Percentiles rank a stretch among this genome's conserved stretches.
Conservation (phyloP, 2,329 filamentous ascomycete genomes). For the Dothideomycetidae sp. region DNA sequence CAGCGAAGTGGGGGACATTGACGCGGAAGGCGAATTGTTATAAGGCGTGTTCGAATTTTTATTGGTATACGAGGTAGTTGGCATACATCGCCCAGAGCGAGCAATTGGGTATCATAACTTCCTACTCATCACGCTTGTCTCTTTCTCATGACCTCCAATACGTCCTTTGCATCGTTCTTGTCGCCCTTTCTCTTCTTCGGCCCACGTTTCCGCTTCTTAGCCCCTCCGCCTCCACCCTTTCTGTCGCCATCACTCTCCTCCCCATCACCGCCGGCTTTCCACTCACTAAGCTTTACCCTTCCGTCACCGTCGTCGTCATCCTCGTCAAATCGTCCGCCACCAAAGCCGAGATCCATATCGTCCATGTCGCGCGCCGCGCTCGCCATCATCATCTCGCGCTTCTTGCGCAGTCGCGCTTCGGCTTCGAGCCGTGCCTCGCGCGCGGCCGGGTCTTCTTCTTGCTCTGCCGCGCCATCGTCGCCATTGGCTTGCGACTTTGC, state of each 20-base stretch:
- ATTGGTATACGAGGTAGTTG: no score
- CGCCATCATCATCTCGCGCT: slow-evolving; percentile 50
- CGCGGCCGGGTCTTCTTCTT: slow-evolving; percentile 32
- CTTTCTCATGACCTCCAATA: slow-evolving; percentile 62
- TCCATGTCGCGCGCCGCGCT: slow-evolving; percentile 65
- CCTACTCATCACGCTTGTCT: slow-evolving; percentile 26
- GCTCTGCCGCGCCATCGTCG: slow-evolving; percentile 28
- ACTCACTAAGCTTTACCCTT: slow-evolving; percentile 54
- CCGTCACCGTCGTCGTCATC: slow-evolving; percentile 62
- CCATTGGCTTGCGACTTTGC: slow-evolving; percentile 21
- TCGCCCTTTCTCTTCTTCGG: slow-evolving; percentile 63
- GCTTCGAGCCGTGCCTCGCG: slow-evolving; percentile 32
- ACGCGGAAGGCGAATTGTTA: slow-evolving; percentile 43
- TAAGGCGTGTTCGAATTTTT: no score
- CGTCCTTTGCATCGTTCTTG: slow-evolving; percentile 63
- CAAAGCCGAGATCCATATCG: slow-evolving; percentile 91
- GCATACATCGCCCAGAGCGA: no score
- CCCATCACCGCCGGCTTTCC: slow-evolving; percentile 40
- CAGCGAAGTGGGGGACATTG: slow-evolving; percentile 21
- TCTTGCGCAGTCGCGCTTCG: slow-evolving; percentile 47
- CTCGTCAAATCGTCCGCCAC: slow-evolving; percentile 72
- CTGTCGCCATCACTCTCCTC: slow-evolving; percentile 30
- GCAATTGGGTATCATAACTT: slow-evolving; percentile 1
- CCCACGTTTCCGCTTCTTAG: slow-evolving; percentile 45
- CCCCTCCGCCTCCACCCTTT: slow-evolving; percentile 27